Percentiles rank a stretch among this genome's conserved stretches.
These are phyloP conservation scores for Erodium trifolium DNA, from an alignment of 441 rosid genomes.

Conservation along the genomic window DNA sequence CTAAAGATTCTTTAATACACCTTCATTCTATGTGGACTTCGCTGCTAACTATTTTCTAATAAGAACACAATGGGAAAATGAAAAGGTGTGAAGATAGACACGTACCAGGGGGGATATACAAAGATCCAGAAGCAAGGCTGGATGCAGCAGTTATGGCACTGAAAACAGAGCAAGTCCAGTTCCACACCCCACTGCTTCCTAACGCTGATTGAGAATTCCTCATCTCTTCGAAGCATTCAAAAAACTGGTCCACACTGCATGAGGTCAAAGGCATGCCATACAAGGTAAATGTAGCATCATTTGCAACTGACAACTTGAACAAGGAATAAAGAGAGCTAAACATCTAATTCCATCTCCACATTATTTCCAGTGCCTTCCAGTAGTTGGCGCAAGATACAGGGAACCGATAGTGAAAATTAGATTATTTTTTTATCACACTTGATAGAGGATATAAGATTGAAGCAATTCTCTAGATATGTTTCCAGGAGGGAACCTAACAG, in stretches of 20 bases:
- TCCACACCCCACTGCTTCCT: slow-evolving; percentile 95
- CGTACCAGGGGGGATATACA: slow-evolving; percentile 75
- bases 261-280: slow-evolving; percentile 19
- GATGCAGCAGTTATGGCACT: slow-evolving; percentile 97
- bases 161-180: slow-evolving; percentile 96
- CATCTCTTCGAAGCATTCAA: slow-evolving; percentile 93
- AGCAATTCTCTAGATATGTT: slow-evolving; percentile 3
- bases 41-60: neutral
- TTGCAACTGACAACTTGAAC: neutral
- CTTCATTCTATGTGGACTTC: neutral
- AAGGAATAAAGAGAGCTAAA: neutral
- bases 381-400: neutral
- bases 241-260: slow-evolving; percentile 88
- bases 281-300: slow-evolving; percentile 18
- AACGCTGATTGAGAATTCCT: slow-evolving; percentile 78
- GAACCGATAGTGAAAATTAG: neutral
- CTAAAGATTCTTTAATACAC: neutral
- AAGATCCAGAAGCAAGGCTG: slow-evolving; percentile 95
- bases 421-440: too few species aligned
- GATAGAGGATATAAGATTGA: too few species aligned
- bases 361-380: neutral
- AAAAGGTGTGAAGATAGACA: slow-evolving; percentile 5
- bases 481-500: neutral
- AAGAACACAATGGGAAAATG: slow-evolving; percentile 1
- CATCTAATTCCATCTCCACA: slow-evolving; percentile 1